These are phyloP conservation scores for Triangularia setosa DNA, from an alignment of 2,329 filamentous ascomycete species.

Conservation along the genomic window DNA sequence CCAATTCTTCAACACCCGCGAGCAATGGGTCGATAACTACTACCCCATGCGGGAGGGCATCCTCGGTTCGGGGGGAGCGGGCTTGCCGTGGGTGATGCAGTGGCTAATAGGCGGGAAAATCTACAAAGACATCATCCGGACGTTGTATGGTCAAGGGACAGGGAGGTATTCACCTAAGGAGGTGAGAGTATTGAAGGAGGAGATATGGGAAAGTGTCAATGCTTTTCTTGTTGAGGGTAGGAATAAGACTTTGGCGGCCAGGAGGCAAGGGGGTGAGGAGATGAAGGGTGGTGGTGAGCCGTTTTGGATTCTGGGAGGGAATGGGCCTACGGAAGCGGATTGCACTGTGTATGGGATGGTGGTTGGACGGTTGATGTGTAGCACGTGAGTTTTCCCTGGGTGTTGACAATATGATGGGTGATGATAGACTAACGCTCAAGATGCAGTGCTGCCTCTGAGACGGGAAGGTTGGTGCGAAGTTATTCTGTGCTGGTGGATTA, in stretches of 20 bases:
- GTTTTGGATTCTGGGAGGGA: conserved; percentile 56
- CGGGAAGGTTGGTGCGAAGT: conserved; percentile 39
- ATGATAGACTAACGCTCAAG: conserved; percentile 13
- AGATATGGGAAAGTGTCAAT: conserved; percentile 53
- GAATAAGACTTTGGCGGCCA: conserved; percentile 4
- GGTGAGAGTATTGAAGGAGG: conserved; percentile 39
- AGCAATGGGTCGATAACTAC: conserved; percentile 59
- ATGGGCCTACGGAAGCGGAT: conserved; percentile 54
- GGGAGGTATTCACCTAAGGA: conserved; percentile 49
- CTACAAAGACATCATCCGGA: conserved; percentile 40
- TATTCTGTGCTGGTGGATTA: conserved; percentile 53
- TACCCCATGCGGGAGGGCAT: conserved; percentile 52
- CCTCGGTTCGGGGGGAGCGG: conserved; percentile 30
- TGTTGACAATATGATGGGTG: conserved; percentile 4
- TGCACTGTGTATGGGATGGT: conserved; percentile 56
- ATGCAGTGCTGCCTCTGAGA: conserved; percentile 42
- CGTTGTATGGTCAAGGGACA: conserved; percentile 55
- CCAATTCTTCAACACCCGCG: conserved; percentile 51
- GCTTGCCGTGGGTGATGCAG: conserved; percentile 50
- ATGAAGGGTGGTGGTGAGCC: conserved; percentile 29
- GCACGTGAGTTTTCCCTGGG: conserved; percentile 45
- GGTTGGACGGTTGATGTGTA: conserved; percentile 46
- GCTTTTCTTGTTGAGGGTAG: conserved; percentile 40
- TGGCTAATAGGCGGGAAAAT: conserved; percentile 48
- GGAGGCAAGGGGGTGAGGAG: conserved; percentile 16